A percentile compares a stretch with the other conserved stretches of the same genome.
phyloP scores from a whole-genome alignment of 331 rosid species.

The Malus hybrid region DNA sequence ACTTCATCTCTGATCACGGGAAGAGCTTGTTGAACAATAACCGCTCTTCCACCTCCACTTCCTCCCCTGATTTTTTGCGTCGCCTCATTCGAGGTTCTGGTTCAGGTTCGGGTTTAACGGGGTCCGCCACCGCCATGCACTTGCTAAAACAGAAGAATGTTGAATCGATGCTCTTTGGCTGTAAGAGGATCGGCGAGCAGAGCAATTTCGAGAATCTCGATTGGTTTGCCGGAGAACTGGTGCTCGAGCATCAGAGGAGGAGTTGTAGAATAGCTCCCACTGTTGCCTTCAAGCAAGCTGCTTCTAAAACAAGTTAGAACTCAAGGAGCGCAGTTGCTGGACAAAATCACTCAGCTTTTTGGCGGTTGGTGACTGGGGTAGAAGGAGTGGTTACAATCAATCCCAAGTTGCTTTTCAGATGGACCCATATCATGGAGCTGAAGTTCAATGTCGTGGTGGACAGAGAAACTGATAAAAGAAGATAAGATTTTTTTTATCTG shows the following conservation, averaged over 20 bases:
- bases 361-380: too few relatives aligned
- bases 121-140: too few relatives aligned
- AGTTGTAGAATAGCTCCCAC: slow-evolving; percentile 99
- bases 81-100: slow-evolving; percentile 20
- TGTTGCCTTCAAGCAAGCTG: slow-evolving; percentile 98
- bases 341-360: too few relatives aligned
- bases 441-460: too few relatives aligned
- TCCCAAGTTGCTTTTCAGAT: too few relatives aligned
- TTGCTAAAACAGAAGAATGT: slow-evolving; percentile 94
- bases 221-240: slow-evolving; percentile 95
- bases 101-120: slow-evolving; percentile 19
- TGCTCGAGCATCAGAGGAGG: slow-evolving; percentile 97
- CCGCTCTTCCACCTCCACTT: slow-evolving; percentile 9
- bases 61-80: slow-evolving; percentile 32
- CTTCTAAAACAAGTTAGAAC: slow-evolving; percentile 43
- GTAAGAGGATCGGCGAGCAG: slow-evolving; percentile 77
- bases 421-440: too few relatives aligned
- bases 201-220: slow-evolving; percentile 88
- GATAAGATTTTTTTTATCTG: too few relatives aligned
- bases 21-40: background rate
- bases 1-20: too few relatives aligned
- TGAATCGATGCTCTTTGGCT: slow-evolving; percentile 86
- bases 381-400: too few relatives aligned
- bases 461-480: too few relatives aligned
- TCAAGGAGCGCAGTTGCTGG: slow-evolving; percentile 1